Evolutionary conservation across 352 stramenopile genomes (phyloP).

Genomic region (Phytophthora boehmeriae): DNA sequence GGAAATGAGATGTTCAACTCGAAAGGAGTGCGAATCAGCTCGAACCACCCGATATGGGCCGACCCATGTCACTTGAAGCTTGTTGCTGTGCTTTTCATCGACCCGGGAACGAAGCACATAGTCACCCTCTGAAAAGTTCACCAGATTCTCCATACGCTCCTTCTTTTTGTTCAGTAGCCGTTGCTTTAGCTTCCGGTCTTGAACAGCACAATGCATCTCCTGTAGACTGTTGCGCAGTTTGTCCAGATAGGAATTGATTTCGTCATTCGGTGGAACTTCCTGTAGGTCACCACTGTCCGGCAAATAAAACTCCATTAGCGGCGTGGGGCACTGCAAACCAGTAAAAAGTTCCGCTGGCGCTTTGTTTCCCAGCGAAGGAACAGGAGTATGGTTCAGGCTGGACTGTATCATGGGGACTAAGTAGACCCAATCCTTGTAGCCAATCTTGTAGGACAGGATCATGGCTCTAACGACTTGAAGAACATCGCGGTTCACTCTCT

Average conservation of each 20-base stretch:
- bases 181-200: not conserved
- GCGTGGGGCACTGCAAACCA: not conserved
- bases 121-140: not conserved
- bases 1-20: not conserved
- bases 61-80: not conserved
- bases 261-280: not conserved
- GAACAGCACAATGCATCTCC: not conserved
- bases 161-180: not conserved
- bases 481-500: no score
- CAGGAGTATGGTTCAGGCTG: no score
- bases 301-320: not conserved
- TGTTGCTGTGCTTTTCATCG: not conserved
- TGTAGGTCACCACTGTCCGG: not conserved
- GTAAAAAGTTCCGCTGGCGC: not conserved
- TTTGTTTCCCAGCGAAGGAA: no score
- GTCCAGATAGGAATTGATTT: not conserved
- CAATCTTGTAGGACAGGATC: not conserved
- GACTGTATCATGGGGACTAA: no score
- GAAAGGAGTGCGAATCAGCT: not conserved
- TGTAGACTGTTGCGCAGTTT: not conserved
- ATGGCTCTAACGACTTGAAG: not conserved
- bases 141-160: not conserved
- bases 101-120: not conserved
- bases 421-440: no score
- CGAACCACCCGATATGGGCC: not conserved